These are phyloP conservation scores for Marvania coccoides DNA, from an alignment of 139 green algal species.

Conservation along the genomic window DNA sequence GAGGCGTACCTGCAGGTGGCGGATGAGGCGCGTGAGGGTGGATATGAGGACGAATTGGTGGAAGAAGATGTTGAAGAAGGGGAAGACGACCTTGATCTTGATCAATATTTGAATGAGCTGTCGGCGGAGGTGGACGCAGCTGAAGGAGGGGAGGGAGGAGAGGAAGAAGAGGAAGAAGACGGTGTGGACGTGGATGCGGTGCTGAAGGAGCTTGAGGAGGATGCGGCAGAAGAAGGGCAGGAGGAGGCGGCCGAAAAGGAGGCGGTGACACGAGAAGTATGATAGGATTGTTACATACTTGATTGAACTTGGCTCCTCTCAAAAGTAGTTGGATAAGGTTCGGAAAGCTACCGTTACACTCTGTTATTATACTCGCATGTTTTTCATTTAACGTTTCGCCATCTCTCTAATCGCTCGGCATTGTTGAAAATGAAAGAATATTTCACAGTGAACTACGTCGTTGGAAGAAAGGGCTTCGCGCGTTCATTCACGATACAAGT, in stretches of 20 bases:
- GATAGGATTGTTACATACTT: neutral
- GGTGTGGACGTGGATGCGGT: neutral
- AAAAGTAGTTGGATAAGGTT: neutral
- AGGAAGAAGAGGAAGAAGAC: neutral
- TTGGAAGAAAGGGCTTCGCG: no score
- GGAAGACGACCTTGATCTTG: conserved; percentile 43
- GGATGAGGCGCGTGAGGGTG: neutral
- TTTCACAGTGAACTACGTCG: no score
- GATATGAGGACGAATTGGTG: neutral
- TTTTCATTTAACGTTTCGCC: no score
- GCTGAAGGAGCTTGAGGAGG: neutral
- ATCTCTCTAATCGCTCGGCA: neutral
- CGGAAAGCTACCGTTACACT: no score
- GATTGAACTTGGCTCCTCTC: no score
- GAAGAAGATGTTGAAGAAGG: conserved; percentile 11
- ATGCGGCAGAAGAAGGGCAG: neutral
- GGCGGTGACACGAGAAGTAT: neutral
- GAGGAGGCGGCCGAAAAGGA: neutral
- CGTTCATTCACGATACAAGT: no score
- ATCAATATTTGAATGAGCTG: conserved; percentile 51
- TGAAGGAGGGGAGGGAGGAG: neutral
- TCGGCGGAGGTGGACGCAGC: conserved; percentile 13
- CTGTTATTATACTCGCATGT: no score
- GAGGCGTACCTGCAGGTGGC: conserved; percentile 47
- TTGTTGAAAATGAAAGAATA: neutral